Evolutionary conservation across 1,139 yeast species (phyloP).

Genomic region (Sugiyamaella grinbergsii): DNA sequence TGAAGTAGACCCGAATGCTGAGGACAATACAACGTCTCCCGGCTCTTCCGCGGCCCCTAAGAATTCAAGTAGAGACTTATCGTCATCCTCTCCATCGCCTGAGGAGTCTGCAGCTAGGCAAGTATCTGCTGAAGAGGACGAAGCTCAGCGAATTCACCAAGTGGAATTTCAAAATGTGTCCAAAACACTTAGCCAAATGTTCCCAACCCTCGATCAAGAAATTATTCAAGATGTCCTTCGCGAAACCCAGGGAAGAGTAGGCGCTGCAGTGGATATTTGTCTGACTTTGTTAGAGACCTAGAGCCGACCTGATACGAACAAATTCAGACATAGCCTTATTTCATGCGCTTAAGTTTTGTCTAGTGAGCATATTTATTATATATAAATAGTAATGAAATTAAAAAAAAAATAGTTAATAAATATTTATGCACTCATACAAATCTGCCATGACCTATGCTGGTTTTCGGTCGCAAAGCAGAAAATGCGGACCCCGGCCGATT

Average conservation of each 20-base stretch:
- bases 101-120: constrained; percentile 45
- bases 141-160: constrained; percentile 42
- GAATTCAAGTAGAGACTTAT: background rate
- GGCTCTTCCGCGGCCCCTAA: constrained; percentile 9
- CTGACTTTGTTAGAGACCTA: constrained; percentile 34
- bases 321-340: background rate
- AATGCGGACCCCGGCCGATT: constrained; percentile 35
- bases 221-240: constrained; percentile 69
- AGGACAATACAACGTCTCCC: constrained; percentile 11
- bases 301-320: background rate
- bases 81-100: constrained; percentile 29
- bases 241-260: constrained; percentile 69
- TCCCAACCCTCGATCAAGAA: constrained; percentile 70
- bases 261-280: constrained; percentile 72
- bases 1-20: constrained; percentile 36
- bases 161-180: constrained; percentile 49
- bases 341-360: background rate
- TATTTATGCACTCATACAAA: constrained; percentile 19
- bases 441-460: constrained; percentile 34
- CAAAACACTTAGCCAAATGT: constrained; percentile 63
- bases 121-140: constrained; percentile 45
- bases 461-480: constrained; percentile 32
- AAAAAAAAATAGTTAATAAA: constrained; percentile 3
- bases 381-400: constrained; percentile 8
- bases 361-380: constrained; percentile 1